Evolutionary conservation across 2,329 filamentous ascomycete genomes (phyloP).

Genomic region (Xylariaceae sp.): DNA sequence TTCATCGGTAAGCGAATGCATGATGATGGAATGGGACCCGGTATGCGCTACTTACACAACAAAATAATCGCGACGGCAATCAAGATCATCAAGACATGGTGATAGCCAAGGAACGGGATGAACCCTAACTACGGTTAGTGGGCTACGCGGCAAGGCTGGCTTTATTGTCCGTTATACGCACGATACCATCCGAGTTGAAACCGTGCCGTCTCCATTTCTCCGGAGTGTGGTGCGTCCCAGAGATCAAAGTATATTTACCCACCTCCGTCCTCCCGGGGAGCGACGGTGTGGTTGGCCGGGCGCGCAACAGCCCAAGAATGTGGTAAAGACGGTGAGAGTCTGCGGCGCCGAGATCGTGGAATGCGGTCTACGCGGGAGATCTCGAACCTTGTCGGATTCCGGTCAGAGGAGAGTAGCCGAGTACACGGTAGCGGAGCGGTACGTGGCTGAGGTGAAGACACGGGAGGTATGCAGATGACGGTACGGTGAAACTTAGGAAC

Average conservation of each 20-base stretch:
- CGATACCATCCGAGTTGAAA: conserved; percentile 33
- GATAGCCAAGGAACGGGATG: conserved; percentile 65
- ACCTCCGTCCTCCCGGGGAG: conserved; percentile 32
- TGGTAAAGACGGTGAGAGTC: conserved; percentile 6
- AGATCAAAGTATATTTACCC: conserved; percentile 23
- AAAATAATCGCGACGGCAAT: conserved; percentile 92
- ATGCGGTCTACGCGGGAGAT: conserved; percentile 16
- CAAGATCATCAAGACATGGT: conserved; percentile 94
- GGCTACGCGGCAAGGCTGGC: not conserved
- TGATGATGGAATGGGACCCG: not conserved
- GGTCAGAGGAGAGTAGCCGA: conserved; percentile 29
- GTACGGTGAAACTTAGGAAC: conserved; percentile 31
- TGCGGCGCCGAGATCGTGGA: conserved; percentile 14
- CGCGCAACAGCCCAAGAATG: conserved; percentile 26
- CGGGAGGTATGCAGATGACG: conserved; percentile 20
- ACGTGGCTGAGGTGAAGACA: conserved; percentile 14
- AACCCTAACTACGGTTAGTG: conserved; percentile 42
- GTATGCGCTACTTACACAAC: conserved; percentile 65
- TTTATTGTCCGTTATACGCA: conserved; percentile 20
- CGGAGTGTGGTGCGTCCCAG: conserved; percentile 17
- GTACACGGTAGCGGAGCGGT: conserved; percentile 14
- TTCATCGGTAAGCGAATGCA: conserved; percentile 2
- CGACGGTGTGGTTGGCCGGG: conserved; percentile 27
- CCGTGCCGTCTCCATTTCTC: conserved; percentile 25
- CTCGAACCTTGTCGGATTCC: conserved; percentile 19